These are phyloP conservation scores for Cryptosporidium baileyi DNA, from an alignment of 169 alveolate genomes.

Conservation along the genomic window DNA sequence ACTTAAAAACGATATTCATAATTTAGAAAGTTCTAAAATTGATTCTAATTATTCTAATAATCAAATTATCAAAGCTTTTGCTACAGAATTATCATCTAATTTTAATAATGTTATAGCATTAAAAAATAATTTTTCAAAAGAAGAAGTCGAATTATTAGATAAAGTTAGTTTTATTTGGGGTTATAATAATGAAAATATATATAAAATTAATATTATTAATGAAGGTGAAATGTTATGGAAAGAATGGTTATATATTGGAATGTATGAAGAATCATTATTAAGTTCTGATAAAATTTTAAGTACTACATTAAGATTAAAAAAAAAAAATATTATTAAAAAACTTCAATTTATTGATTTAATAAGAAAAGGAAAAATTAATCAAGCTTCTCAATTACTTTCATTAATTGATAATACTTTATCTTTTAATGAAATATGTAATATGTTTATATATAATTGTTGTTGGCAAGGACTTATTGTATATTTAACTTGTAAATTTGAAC, in stretches of 20 bases:
- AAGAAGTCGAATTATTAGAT: slow-evolving; percentile 27
- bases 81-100: slow-evolving; percentile 4
- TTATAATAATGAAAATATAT: slow-evolving; percentile 16
- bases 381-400: slow-evolving; percentile 26
- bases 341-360: slow-evolving; percentile 39
- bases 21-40: not conserved
- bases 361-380: not conserved
- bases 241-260: slow-evolving; percentile 61
- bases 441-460: slow-evolving; percentile 4
- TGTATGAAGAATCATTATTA: slow-evolving; percentile 20
- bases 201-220: slow-evolving; percentile 40
- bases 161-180: slow-evolving; percentile 60
- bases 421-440: slow-evolving; percentile 56
- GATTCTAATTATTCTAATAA: not conserved
- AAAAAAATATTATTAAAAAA: not conserved
- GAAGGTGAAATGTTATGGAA: slow-evolving; percentile 55
- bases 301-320: not conserved
- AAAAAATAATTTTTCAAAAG: not conserved
- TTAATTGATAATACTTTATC: slow-evolving; percentile 10
- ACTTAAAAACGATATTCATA: not conserved
- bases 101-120: not conserved
- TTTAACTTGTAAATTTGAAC: slow-evolving; percentile 14
- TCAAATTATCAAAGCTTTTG: not conserved
- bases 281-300: slow-evolving; percentile 32
- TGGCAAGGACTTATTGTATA: slow-evolving; percentile 39